Conservation (phyloP, 495 filamentous ascomycete genomes). For the Parathielavia appendiculata region DNA sequence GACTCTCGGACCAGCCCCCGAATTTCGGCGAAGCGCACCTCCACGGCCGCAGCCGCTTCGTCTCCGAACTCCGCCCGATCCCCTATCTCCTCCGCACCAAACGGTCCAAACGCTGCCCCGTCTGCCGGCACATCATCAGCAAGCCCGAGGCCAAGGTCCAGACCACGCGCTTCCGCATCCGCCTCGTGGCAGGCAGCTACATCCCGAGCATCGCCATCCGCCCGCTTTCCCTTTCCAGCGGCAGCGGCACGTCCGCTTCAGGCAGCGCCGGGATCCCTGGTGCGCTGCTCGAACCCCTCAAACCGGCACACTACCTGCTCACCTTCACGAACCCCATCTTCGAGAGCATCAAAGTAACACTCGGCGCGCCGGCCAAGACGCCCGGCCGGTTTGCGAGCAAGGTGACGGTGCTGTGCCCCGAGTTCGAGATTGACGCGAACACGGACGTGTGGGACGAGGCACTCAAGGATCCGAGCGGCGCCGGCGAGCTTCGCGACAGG, state of each 20-base stretch:
- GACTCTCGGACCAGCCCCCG: conserved; percentile 39
- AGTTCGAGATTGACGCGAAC: conserved; percentile 92
- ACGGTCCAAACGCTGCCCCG: conserved; percentile 84
- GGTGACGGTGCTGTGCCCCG: conserved; percentile 88
- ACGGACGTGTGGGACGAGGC: conserved; percentile 96
- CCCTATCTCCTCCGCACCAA: conserved; percentile 82
- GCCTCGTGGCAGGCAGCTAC: conserved; percentile 81
- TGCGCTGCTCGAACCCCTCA: conserved; percentile 54
- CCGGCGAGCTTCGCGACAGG: conserved; percentile 16
- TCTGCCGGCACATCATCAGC: conserved; percentile 89
- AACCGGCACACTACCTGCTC: conserved; percentile 74
- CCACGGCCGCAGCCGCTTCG: conserved; percentile 51
- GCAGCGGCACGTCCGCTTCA: conserved; percentile 10
- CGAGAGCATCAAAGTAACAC: conserved; percentile 77
- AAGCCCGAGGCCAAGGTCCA: conserved; percentile 89
- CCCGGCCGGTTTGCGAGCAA: conserved; percentile 70
- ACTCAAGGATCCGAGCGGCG: conserved; percentile 47
- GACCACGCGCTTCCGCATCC: conserved; percentile 82
- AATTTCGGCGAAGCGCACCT: conserved; percentile 38
- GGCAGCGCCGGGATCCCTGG: background rate
- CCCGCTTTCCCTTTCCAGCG: conserved; percentile 50
- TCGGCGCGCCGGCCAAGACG: conserved; percentile 77
- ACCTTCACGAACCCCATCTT: conserved; percentile 93
- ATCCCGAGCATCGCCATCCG: conserved; percentile 74
- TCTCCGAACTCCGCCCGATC: conserved; percentile 67